Conservation (phyloP, 768 basidiomycete genomes). For the Asterophora parasitica region DNA sequence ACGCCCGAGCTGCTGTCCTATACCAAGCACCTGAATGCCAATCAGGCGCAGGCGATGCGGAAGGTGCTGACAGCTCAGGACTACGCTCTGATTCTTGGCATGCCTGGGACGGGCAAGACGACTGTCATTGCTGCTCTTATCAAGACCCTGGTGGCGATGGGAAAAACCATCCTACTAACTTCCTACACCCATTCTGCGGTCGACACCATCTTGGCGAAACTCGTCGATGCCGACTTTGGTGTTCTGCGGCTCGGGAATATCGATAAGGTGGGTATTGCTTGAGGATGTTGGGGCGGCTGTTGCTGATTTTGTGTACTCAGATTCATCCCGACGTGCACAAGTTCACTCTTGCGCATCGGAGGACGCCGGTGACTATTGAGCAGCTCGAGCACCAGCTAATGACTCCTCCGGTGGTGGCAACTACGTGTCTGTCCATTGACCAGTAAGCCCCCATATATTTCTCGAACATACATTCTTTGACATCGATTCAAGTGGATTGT, state of each 20-base stretch:
- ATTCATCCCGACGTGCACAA: conserved; percentile 77
- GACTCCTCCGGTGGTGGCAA: conserved; percentile 90
- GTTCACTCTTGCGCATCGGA: conserved; percentile 59
- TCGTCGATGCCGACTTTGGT: conserved; percentile 59
- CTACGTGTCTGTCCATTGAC: conserved; percentile 90
- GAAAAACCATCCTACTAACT: conserved; percentile 84
- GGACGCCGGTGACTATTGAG: conserved; percentile 62
- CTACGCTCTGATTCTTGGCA: conserved; percentile 90
- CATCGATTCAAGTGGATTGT: conserved; percentile 58
- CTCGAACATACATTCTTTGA: background rate
- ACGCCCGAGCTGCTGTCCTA: conserved; percentile 21
- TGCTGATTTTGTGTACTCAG: conserved; percentile 32
- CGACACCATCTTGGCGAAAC: conserved; percentile 89
- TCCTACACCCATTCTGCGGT: conserved; percentile 98
- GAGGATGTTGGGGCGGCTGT: background rate
- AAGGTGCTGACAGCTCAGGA: conserved; percentile 78
- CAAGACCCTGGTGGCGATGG: conserved; percentile 66
- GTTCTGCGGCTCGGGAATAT: conserved; percentile 85
- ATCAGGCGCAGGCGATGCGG: conserved; percentile 67
- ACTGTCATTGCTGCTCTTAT: conserved; percentile 91
- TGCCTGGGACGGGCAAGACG: conserved; percentile 99
- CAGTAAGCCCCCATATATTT: conserved; percentile 55
- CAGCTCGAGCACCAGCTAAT: conserved; percentile 81
- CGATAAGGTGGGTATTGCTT: conserved; percentile 65
- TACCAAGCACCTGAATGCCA: conserved; percentile 53